These are phyloP conservation scores for Blakeslea trispora DNA, from an alignment of 371 early-diverging fungal species.

Conservation along the genomic window DNA sequence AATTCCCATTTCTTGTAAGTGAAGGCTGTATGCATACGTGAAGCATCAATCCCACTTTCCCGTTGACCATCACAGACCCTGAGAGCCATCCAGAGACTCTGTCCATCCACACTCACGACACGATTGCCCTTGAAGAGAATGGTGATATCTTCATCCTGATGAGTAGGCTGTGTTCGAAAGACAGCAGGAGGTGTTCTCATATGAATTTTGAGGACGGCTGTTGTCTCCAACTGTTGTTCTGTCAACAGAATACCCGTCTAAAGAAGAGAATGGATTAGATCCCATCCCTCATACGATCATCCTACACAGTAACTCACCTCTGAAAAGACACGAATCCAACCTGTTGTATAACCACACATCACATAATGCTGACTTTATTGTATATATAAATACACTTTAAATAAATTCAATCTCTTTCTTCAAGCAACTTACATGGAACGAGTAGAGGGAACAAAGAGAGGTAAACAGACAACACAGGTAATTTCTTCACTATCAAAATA, in stretches of 20 bases:
- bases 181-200: slow-evolving; percentile 52
- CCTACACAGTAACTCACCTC: too few relatives aligned
- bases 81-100: slow-evolving; percentile 63
- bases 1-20: slow-evolving; percentile 64
- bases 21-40: slow-evolving; percentile 53
- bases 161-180: slow-evolving; percentile 19
- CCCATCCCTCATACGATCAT: too few relatives aligned
- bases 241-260: slow-evolving; percentile 56
- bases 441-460: slow-evolving; percentile 59
- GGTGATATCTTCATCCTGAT: slow-evolving; percentile 64
- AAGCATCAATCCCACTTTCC: slow-evolving; percentile 43
- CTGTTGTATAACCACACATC: slow-evolving; percentile 62
- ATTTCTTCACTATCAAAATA: slow-evolving; percentile 61
- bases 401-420: background rate
- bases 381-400: too few relatives aligned
- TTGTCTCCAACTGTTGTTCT: slow-evolving; percentile 57
- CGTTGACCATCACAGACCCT: slow-evolving; percentile 54
- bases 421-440: slow-evolving; percentile 44
- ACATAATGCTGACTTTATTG: slow-evolving; percentile 58
- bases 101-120: slow-evolving; percentile 63
- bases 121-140: slow-evolving; percentile 53
- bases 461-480: slow-evolving; percentile 57
- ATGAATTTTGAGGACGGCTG: slow-evolving; percentile 54
- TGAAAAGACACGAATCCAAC: slow-evolving; percentile 65
- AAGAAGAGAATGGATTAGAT: too few relatives aligned